Conservation (phyloP, 805 yeast genomes). For the Scheffersomyces ergatensis region DNA sequence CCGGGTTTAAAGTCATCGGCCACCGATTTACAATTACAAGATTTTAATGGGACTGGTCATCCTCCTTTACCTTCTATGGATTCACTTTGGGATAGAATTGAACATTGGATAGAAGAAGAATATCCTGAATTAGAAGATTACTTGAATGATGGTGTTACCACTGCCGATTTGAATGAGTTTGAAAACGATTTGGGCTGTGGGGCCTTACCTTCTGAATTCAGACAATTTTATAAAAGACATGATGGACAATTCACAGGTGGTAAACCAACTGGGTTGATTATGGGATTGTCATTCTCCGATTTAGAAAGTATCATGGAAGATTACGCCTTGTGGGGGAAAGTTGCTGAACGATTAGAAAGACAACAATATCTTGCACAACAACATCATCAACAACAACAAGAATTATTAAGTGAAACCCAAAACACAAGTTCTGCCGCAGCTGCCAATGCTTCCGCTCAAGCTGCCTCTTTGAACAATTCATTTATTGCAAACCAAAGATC, state of each 20-base stretch:
- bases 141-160: constrained; percentile 41
- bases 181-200: constrained; percentile 44
- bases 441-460: constrained; percentile 10
- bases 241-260: constrained; percentile 48
- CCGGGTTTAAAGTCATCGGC: constrained; percentile 46
- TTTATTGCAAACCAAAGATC: constrained; percentile 35
- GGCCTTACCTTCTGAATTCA: constrained; percentile 40
- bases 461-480: constrained; percentile 12
- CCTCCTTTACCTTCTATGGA: constrained; percentile 49
- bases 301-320: constrained; percentile 42
- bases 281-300: constrained; percentile 43
- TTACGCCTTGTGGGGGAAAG: constrained; percentile 40
- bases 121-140: constrained; percentile 45
- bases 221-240: constrained; percentile 44
- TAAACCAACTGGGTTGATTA: constrained; percentile 42
- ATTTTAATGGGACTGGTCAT: constrained; percentile 43
- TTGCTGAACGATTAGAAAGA: constrained; percentile 37
- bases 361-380: constrained; percentile 30
- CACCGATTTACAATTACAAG: constrained; percentile 45
- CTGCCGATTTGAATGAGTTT: constrained; percentile 46
- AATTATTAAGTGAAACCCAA: constrained; percentile 1
- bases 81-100: constrained; percentile 43
- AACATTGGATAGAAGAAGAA: constrained; percentile 42
- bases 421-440: constrained; percentile 13
- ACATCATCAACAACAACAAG: constrained; percentile 13